Base-by-base conservation (phyloP, 148 eudicot genomes). In the Cornus kousa region DNA sequence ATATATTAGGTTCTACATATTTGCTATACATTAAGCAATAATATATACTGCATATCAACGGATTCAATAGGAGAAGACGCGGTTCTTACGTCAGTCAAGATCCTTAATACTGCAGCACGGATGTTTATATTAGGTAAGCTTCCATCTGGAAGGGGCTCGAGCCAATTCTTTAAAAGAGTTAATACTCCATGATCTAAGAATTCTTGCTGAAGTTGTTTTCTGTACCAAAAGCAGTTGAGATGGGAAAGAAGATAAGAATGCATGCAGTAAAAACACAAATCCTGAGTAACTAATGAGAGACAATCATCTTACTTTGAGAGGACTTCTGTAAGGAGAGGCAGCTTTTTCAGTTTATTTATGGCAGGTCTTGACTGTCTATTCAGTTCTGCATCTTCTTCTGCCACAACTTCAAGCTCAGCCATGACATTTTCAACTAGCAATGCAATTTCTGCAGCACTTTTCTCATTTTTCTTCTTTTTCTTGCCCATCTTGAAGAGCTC, bases 121-220 rank as follows among this genome's bases (percentile, higher is more conserved):
- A 94, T 90, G 84, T 96, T 96, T 76, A 94, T 96, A 80, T 94
- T 96, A 37, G 99, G 99, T 77, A 96, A 78, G 88, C 99, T 96
- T 80, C 99, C 98, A 91, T 96, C 99, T 69, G 99, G 99, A 71
- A 96, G 93, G 66, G 99, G 99, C 77, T 96, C 98, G 43, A 96
- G 98, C 99, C 99, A 96, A 79, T 84, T 96, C 80, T 89, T 93
- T 77, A 96, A 57, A 69, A 91, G 88, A 37, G 95, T 89, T 57
- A 96, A 85, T n/a, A 96, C 95, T 74, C 98, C 98, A 78, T 94
- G 99, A 80, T 96, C 99, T 32, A 96, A 86, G 82, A 96, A 96
- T 82, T 96, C 99, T 74, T 82, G 91, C 79, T 96, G 99, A 59
- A 96, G 98, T 74, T 93, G 99, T 78, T 93, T 96, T 91, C 99